Evolutionary conservation across 352 stramenopile genomes (phyloP), one percentile per base, ranked within the genome.

Genomic region (Globisporangium uncinulatum): DNA sequence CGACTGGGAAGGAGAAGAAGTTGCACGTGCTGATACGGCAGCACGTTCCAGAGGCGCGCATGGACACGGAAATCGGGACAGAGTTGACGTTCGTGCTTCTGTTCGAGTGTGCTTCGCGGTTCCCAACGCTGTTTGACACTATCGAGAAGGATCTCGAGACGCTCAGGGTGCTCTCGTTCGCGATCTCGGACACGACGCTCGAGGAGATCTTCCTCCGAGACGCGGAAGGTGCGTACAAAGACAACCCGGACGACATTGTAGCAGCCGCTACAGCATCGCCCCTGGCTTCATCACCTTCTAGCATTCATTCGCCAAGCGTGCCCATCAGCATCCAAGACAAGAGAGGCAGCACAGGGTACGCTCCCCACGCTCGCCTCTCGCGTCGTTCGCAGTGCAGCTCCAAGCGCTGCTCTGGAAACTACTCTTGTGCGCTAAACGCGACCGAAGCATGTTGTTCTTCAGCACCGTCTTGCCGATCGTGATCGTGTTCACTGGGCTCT

Each of bases 161-260:
- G 0, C 57, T 91, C 4, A 57, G 69, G 0, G 65, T 93, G 36
- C 17, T 64, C 6, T 88, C 77, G 29, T 93, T 86, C 41, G 80
- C 66, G 5, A 89, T 95, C 17, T 90, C 78, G 0, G 74, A 90
- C 20, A 96, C 87, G 6, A 95, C 89, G 19, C 71, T 96, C 0
- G 87, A 97, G 61, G 86, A 96, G 61, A 85, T 96, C 17, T 97
- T 97, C 48, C 61, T 97, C 6, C 94, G 92, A 39, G 86, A 96
- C n/a, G 84, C 87, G 10, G 71, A 86, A 43, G 53, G 36, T 6
- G 61, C 54, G 17, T 32, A 54, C 6, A 44, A 44, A 36, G 17
- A 20, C n/a, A 37, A 14, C 7, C 14, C 20, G 20, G 31, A 14
- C 17, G 15, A 21, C 3, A 4, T 14, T 1, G 48, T 32, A 21